A percentile compares a stretch with the other conserved stretches of the same genome.
These are phyloP conservation scores for Cutaneotrichosporon sp. DNA, from an alignment of 1,284 basidiomycete species.

Conservation along the genomic window DNA sequence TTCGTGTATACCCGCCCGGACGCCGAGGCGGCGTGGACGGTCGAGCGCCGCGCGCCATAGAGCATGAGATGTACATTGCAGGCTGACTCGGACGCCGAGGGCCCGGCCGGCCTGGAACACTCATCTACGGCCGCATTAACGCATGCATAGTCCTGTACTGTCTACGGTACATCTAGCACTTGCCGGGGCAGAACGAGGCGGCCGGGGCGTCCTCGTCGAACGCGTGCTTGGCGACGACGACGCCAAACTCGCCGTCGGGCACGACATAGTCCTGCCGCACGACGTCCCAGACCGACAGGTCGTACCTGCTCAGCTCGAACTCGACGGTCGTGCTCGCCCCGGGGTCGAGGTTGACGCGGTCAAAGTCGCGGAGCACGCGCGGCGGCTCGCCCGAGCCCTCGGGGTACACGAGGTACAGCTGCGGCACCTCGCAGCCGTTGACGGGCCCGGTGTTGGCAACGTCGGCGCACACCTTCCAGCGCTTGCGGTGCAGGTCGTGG, in stretches of 20 bases:
- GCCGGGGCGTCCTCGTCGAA: too few relatives aligned
- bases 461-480: slow-evolving; percentile 45
- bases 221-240: too few relatives aligned
- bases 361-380: slow-evolving; percentile 50
- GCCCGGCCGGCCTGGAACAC: too few relatives aligned
- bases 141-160: too few relatives aligned
- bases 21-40: slow-evolving; percentile 64
- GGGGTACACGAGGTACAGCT: slow-evolving; percentile 56
- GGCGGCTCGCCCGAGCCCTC: slow-evolving; percentile 48
- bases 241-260: slow-evolving; percentile 48
- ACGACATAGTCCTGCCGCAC: slow-evolving; percentile 49
- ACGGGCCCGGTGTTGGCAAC: slow-evolving; percentile 55
- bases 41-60: slow-evolving; percentile 73
- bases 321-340: slow-evolving; percentile 42
- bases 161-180: too few relatives aligned
- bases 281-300: slow-evolving; percentile 54
- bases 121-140: too few relatives aligned
- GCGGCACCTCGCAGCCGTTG: slow-evolving; percentile 54
- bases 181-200: too few relatives aligned
- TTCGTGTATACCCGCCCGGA: slow-evolving; percentile 70
- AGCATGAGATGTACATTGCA: not conserved
- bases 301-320: slow-evolving; percentile 50
- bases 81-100: too few relatives aligned
- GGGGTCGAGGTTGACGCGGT: slow-evolving; percentile 44
- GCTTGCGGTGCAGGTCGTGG: slow-evolving; percentile 48